Evolutionary conservation across 2,329 filamentous ascomycete genomes (phyloP), one percentile per base, ranked within the genome.

Genomic region (Teratosphaeria nubilosa): DNA sequence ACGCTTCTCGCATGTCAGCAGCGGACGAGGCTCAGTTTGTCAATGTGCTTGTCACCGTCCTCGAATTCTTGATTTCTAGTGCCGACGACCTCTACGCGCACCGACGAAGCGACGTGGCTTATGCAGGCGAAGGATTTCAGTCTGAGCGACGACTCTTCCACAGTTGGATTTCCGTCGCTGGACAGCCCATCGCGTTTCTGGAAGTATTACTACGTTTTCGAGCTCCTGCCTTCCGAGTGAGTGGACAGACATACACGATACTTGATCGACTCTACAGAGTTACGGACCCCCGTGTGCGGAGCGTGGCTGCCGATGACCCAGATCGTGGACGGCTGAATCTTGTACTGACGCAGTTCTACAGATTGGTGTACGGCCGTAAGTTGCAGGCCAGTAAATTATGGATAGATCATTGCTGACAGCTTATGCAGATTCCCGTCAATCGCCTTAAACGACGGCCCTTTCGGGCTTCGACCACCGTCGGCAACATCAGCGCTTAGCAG

Each of bases 51-150:
- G 48, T 63, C 16, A 14, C 16, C 16, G 53, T 56, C 14, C 50
- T 63, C 10, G 31, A 53, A 3, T 52, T 31, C 27, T 59, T 62
- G 24, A 14, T 58, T 25, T 22, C 32, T 5, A 37, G 50, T 34
- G 53, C 59, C 50, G 25, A 32, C 7, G 61, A 63, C 54, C 32
- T 55, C 2, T 61, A 60, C 32, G 45, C 31, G 1, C 31, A 50
- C 25, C 51, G 51, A 14, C 16, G 27, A 20, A 37, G 24, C 11
- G 53, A 48, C 11, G 55, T 55, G 7, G 14, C 41, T 3, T 63
- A 52, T 27, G 61, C 60, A 22, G 59, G 58, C 10, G 55, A 56
- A 52, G 58, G 41, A 5, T 60, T 51, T 20, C 56, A 57, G 25
- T 57, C 56, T n/a, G 37, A 54, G 16, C 24, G 31, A 41, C 52